Conservation (phyloP, 2,329 filamentous ascomycete genomes). For the Botrytis tulipae region DNA sequence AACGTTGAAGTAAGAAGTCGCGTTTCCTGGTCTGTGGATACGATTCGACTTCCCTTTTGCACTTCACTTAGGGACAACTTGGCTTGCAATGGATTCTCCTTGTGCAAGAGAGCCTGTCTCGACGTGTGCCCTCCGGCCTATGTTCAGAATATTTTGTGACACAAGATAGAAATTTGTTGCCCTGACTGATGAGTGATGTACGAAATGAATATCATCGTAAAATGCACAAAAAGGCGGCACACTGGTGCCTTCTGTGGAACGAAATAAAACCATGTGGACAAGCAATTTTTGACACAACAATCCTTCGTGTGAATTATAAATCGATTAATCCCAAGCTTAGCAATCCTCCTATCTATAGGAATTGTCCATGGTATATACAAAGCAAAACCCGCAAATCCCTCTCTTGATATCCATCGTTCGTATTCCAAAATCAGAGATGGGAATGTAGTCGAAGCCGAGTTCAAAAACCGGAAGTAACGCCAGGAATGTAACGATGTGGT, state of each 20-base stretch:
- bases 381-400: conserved; percentile 17
- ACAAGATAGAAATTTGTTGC: neutral
- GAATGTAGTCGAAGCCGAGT: conserved; percentile 4
- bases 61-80: neutral
- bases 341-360: conserved; percentile 24
- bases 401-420: conserved; percentile 24
- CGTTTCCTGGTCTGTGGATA: neutral
- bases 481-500: conserved; percentile 14
- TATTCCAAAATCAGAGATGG: conserved; percentile 20
- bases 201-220: neutral
- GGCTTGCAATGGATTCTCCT: neutral
- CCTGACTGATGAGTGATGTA: neutral
- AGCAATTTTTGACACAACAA: neutral
- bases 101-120: neutral
- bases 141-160: neutral
- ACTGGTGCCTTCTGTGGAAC: neutral
- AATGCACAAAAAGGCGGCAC: neutral
- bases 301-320: neutral
- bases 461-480: conserved; percentile 17
- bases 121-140: neutral
- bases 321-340: conserved; percentile 15
- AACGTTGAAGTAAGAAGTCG: neutral
- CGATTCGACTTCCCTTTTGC: neutral
- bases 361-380: conserved; percentile 35
- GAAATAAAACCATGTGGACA: neutral